Evolutionary conservation across 257 asterid genomes (phyloP), one percentile per base, ranked within the genome.

Genomic region (Penstemon davidsonii): DNA sequence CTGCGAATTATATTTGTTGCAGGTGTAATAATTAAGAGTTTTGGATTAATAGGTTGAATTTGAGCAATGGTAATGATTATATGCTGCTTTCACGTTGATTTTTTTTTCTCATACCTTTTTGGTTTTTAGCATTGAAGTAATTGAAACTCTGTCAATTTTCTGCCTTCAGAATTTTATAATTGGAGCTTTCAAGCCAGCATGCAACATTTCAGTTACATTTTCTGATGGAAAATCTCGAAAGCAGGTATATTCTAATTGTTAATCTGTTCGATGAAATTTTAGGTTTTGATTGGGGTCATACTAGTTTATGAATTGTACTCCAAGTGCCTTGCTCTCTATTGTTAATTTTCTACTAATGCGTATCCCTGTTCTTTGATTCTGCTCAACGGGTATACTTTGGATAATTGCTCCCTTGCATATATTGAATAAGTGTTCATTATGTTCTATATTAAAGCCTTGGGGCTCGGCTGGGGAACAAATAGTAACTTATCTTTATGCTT

Each of bases 111-210:
- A 54, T 57, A 6, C 8, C 44, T 37, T 46, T 40, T 5, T 45
- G 19, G 39, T 47, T 25, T 25, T 55, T 7, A 9, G 59, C 54
- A 3, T 58, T 42, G 44, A 18, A 11, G 60, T 60, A 51, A 64
- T 59, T 64, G 42, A 59, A 2, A 12, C 33, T 25, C 33, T n/a
- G 33, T 25, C 33, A 25, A 25, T 25, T 64, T 62, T 62, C 25
- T 69, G 62, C 46, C 67, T 59, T 59, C 87, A 91, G 97, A 91
- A 91, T 84, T 91, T 74, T 77, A 83, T 91, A 60, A 82, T 91
- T 70, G 97, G 97, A 51, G 97, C 97, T 45, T 91, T 91, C 78
- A 91, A 91, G 82, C 95, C 97, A 8, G 95, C 95, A 55, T 91
- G 97, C 91, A 83, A 85, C 78, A 68, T 91, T 77, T 78, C 88